Percentiles rank a stretch among this genome's conserved stretches.
Conservation (phyloP, 495 filamentous ascomycete species). For the Aspergillus carlsbadensis region DNA sequence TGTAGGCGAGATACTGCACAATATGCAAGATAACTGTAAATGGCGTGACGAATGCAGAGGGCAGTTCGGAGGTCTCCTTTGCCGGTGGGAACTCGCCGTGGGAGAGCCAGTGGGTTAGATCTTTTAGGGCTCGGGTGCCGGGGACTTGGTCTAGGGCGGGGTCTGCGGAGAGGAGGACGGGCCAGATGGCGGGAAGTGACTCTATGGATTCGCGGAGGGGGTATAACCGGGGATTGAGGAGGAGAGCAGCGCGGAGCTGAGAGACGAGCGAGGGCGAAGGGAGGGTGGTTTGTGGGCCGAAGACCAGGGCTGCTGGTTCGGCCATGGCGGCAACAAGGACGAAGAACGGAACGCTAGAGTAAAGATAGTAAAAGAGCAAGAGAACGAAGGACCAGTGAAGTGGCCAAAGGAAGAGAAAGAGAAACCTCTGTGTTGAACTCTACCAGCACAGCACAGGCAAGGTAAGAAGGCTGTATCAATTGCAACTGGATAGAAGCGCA, state of each 20-base stretch:
- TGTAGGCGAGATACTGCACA: not conserved
- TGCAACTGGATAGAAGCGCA: too few species aligned
- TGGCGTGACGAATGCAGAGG: not conserved
- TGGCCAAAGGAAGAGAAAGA: not conserved
- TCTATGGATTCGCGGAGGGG: not conserved
- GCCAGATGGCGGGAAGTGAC: not conserved
- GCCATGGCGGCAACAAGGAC: not conserved
- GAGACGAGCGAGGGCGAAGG: not conserved
- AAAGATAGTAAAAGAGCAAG: too few species aligned
- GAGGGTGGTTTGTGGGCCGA: not conserved
- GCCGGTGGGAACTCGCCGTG: not conserved
- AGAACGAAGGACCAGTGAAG: too few species aligned
- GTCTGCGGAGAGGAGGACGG: not conserved
- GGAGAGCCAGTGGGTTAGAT: not conserved
- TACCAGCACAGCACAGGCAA: too few species aligned
- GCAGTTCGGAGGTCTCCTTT: not conserved
- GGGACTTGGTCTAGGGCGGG: not conserved
- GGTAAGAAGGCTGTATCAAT: too few species aligned
- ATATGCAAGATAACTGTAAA: conserved; percentile 2
- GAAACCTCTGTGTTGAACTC: not conserved
- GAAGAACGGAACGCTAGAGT: too few species aligned
- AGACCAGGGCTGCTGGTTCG: not conserved
- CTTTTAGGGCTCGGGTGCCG: not conserved
- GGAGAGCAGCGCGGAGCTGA: not conserved
- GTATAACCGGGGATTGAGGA: not conserved